Evolutionary conservation across 1,284 basidiomycete genomes (phyloP), one percentile per base, ranked within the genome.

Genomic region (Boletus calvinii): DNA sequence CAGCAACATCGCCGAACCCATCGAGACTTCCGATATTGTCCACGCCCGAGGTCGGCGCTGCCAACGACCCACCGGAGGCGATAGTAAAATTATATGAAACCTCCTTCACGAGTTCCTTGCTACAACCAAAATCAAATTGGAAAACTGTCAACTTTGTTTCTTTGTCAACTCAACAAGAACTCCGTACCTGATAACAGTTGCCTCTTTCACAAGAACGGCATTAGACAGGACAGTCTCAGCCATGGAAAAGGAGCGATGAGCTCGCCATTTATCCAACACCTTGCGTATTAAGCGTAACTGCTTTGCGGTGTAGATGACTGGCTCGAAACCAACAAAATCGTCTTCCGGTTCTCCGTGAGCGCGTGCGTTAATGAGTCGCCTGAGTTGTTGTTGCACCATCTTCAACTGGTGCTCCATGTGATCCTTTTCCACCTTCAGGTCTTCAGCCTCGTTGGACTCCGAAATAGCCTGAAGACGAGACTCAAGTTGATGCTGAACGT

Each of bases 11-110:
- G 29, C 95, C 95, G 65, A 97, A 92, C 64, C 94, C 90, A 68
- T 92, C 88, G 36, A 98, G 74, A 3, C 92, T 92, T 22, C 90
- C 90, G 55, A 94, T 89, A 24, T 87, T 85, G 64, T 94, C 94
- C 37, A 94, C 79, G 3, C 88, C 86, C 15, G 94, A 97, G 15
- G 77, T 79, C 4, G 94, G 92, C 3, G 86, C 82, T 41, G 89
- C 86, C 17, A 94, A 75, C 7, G 87, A 82, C 18, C 89, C 90
- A 41, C 90, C 91, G 45, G 94, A 86, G 22, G 92, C 84, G 43
- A 97, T 83, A 4, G 88, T 87, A 65, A 97, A 96, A 70, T 99
- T 98, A 70, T 95, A 98, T 8, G 84, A 80, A 37, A 96, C 90
- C 40, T 87, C 81, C 67, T 95, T 94, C 31, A 81, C 78, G 39